Percentiles rank a stretch among this genome's conserved stretches.
Evolutionary conservation across 202 grass and related monocot species (phyloP).

Genomic region (Eragrostis tef): DNA sequence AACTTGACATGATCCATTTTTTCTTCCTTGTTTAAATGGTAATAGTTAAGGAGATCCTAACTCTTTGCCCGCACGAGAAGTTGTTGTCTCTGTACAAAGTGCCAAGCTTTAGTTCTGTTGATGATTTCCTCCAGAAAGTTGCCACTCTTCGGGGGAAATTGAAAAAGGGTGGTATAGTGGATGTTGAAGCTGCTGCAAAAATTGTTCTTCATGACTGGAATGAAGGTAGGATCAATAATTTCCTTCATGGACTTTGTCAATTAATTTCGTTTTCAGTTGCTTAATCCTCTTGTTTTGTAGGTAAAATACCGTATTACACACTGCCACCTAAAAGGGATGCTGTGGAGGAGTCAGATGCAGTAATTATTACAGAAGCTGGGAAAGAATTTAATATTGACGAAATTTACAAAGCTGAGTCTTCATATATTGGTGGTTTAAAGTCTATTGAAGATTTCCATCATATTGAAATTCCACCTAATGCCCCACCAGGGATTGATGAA

Average conservation of each 20-base stretch:
- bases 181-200: slow-evolving; percentile 84
- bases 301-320: slow-evolving; percentile 97
- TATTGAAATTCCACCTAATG: slow-evolving; percentile 77
- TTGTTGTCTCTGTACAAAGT: slow-evolving; percentile 88
- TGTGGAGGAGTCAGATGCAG: slow-evolving; percentile 52
- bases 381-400: slow-evolving; percentile 88
- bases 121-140: slow-evolving; percentile 94
- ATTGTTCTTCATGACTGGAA: slow-evolving; percentile 99
- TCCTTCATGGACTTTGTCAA: neutral
- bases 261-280: slow-evolving; percentile 6
- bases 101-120: slow-evolving; percentile 72
- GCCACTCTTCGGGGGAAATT: slow-evolving; percentile 75
- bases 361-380: slow-evolving; percentile 69
- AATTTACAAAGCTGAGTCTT: slow-evolving; percentile 78
- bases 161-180: slow-evolving; percentile 96
- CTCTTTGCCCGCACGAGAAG: slow-evolving; percentile 73
- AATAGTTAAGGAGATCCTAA: slow-evolving; percentile 89
- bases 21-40: slow-evolving; percentile 16
- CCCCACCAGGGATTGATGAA: slow-evolving; percentile 77
- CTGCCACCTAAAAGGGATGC: slow-evolving; percentile 67
- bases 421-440: slow-evolving; percentile 74
- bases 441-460: slow-evolving; percentile 77
- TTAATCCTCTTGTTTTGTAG: slow-evolving; percentile 49
- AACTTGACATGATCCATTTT: slow-evolving; percentile 11
- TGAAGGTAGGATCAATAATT: slow-evolving; percentile 60